Evolutionary conservation across 1,284 basidiomycete genomes (phyloP), one percentile per base, ranked within the genome.

Genomic region (Naganishia cerealis): DNA sequence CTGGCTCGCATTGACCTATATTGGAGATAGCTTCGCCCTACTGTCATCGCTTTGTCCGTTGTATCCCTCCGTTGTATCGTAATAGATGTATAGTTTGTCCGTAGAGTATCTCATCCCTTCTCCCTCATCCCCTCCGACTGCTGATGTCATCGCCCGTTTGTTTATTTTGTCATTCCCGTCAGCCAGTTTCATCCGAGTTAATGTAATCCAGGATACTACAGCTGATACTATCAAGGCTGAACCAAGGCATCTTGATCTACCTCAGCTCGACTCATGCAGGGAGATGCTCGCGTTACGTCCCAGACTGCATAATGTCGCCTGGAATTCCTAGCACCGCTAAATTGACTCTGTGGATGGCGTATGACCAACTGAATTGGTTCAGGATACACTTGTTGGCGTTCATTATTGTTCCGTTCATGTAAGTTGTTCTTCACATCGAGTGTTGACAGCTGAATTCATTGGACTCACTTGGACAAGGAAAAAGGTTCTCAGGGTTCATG

Each of bases 321-420:
- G 24, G 33, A 13, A 21, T 63, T 13, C 61, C 61, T 5, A 52
- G 61, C 24, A 53, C 61, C 21, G 21, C 53, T 24, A 53, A 63
- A 40, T 38, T 63, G 50, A 16, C 18, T 10, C 26, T 39, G 43
- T 63, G 61, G 61, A 54, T 63, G 38, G 40, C 29, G 13, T 54
- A 65, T 40, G 54, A 67, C 24, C 73, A 78, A 40, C 67, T 77
- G 67, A 78, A 78, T 62, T 78, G 76, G 66, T 78, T 77, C 66
- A 71, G 77, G 16, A 71, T 75, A 33, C 77, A 78, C 65, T 67
- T 78, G 0, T 43, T 74, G 12, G 63, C 74, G 38, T 78, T 78
- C 71, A 76, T 74, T 15, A 67, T 77, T 29, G 70, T 71, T 0
- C 77, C 77, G 1, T 62, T 78, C 40, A 61, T 77, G 61, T 63